These are phyloP conservation scores for Amanita phalloides DNA, from an alignment of 768 basidiomycete genomes.

Conservation along the genomic window DNA sequence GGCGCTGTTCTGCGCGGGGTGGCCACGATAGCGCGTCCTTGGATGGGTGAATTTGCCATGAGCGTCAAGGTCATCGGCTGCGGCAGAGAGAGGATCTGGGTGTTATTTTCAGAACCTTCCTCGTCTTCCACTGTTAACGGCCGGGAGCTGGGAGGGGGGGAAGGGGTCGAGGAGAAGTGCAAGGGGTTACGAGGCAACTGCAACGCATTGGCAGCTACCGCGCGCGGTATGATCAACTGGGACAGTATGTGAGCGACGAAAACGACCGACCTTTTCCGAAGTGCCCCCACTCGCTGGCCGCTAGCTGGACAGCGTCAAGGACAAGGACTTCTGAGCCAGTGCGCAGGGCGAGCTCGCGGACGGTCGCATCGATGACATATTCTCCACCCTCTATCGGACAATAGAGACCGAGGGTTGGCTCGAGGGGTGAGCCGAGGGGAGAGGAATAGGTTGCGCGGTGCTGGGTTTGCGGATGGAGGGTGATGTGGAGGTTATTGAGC, in stretches of 20 bases:
- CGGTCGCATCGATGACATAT: slow-evolving; percentile 69
- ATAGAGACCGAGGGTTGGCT: slow-evolving; percentile 79
- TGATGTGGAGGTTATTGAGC: slow-evolving; percentile 63
- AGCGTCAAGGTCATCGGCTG: slow-evolving; percentile 33
- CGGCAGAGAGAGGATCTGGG: slow-evolving; percentile 20
- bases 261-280: slow-evolving; percentile 61
- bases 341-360: slow-evolving; percentile 63
- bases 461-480: slow-evolving; percentile 76
- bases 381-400: slow-evolving; percentile 84
- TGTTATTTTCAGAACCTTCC: slow-evolving; percentile 23
- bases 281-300: slow-evolving; percentile 79
- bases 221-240: neutral
- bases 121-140: slow-evolving; percentile 35
- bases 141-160: slow-evolving; percentile 13
- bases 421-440: slow-evolving; percentile 40
- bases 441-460: slow-evolving; percentile 56
- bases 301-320: slow-evolving; percentile 75
- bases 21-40: slow-evolving; percentile 29
- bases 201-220: slow-evolving; percentile 55
- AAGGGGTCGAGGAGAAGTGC: slow-evolving; percentile 39
- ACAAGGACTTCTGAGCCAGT: slow-evolving; percentile 76
- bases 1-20: slow-evolving; percentile 30
- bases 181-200: slow-evolving; percentile 68
- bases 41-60: slow-evolving; percentile 24
- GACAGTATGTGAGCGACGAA: neutral